Evolutionary conservation across 345 rosid genomes (phyloP).

Genomic region (Ceriops zippeliana): DNA sequence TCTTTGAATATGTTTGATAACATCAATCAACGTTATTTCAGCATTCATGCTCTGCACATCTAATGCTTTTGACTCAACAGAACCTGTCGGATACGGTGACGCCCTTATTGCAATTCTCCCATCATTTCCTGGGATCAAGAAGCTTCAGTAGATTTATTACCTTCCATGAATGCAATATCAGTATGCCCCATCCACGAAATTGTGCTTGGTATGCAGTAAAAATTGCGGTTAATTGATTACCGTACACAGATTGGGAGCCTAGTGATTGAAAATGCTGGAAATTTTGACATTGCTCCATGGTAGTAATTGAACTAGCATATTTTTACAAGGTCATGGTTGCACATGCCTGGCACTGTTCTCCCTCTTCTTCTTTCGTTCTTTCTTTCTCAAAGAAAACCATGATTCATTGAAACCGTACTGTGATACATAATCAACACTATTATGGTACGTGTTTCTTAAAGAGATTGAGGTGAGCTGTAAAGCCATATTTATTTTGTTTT

Average conservation of each 20-base stretch:
- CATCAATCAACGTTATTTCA: neutral
- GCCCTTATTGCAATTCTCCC: conserved; percentile 80
- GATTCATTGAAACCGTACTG: too few relatives aligned
- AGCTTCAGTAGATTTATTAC: conserved; percentile 50
- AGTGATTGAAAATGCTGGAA: neutral
- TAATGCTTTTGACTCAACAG: conserved; percentile 35
- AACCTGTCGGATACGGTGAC: conserved; percentile 84
- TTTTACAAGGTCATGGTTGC: too few relatives aligned
- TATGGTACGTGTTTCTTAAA: too few relatives aligned
- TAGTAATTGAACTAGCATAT: neutral
- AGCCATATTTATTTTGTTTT: too few relatives aligned
- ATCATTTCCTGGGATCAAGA: conserved; percentile 88
- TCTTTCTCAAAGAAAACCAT: too few relatives aligned
- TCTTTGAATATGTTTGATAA: conserved; percentile 1
- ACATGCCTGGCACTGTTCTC: too few relatives aligned
- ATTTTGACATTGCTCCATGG: neutral
- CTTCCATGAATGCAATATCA: neutral
- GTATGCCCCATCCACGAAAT: neutral
- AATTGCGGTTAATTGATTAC: neutral
- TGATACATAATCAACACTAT: too few relatives aligned
- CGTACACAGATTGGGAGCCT: neutral
- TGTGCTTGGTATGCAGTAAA: neutral
- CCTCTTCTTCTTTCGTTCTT: too few relatives aligned
- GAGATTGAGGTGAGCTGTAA: too few relatives aligned
- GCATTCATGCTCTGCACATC: neutral